Base-by-base conservation (phyloP, 2,329 filamentous ascomycete species). In the Septoria petroselini region DNA sequence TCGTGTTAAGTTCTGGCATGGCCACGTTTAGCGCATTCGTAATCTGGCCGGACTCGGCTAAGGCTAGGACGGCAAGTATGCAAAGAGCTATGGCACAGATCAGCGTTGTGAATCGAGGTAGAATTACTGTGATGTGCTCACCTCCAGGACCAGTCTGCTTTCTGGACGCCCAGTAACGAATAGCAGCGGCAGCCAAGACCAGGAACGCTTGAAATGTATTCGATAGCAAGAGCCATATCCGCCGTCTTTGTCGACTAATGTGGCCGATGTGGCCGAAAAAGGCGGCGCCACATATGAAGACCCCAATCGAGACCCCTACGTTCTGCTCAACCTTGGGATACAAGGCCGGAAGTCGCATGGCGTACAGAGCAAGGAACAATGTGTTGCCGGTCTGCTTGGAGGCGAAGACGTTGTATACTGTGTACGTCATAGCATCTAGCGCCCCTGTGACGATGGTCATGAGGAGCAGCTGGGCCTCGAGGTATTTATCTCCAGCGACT, bases 351-450 rank as follows among this genome's bases (percentile, higher is more conserved):
- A 53, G 29, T 19, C 50, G 41, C 21, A 58, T 46, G 29, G 53
- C 58, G 37, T 58, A 57, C 7, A 58, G 52, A 8, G 58, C 58
- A 15, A 60, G 52, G 42, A 60, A 60, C 11, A 60, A 41, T 1
- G 58, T 77, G 2, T 76, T 73, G 19, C 62, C 62, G 1, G 62
- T 65, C 17, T 61, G 59, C 44, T 65, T 65, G 4, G 59, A 62
- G 8, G 60, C 57, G 40, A 64, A 65, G 25, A 64, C 56, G 34
- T 50, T 50, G 48, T 63, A 64, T 31, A 54, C 58, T 12, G 55
- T 58, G 55, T 57, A 64, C n/a, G 62, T 65, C 52, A 62, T 60
- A 15, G 58, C 57, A 35, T 65, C 62, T 12, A 64, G 56, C 9
- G 57, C 49, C 18, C 62, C 62, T 5, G 62, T 64, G 1, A 55